Base-by-base conservation (phyloP, 1,139 yeast species). In the Protomyces arabidopsidicola region DNA sequence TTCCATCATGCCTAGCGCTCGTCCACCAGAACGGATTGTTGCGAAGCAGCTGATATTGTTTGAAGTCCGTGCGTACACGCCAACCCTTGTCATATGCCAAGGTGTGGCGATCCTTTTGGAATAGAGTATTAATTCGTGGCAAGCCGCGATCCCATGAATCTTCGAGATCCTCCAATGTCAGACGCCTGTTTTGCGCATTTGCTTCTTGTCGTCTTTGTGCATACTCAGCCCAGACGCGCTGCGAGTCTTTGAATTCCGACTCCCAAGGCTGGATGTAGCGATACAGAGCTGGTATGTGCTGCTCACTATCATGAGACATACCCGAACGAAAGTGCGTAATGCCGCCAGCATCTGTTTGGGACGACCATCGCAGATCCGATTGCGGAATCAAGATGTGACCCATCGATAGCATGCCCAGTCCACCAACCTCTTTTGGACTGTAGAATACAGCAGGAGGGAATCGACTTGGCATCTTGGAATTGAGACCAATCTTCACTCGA, bases 361-460 rank as follows among this genome's bases (percentile, higher is more conserved):
- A 83, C 0, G 97, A 89, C 95, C 96, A 91, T 64, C 87, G 80
- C 67, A 93, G 78, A 74, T 93, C 98, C 3, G 96, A 87, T 0
- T 96, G 88, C 0, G 98, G 98, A 69, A 95, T 93, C 69, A 93
- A 79, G 60, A 93, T 89, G 74, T 95, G 98, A 16, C 97, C 89
- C 0, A 98, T 98, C 79, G 97, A 89, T 31, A 95, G 78, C 98
- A 95, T 95, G 20, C 98, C 98, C 55, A 95, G 77, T 45, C 99
- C 99, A 60, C 99, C 98, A 9, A 95, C 77, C 73, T 95, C 99
- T 70, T 90, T 93, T 0, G 98, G 98, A 0, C 98, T 90, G 73
- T 95, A 95, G 70, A 95, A 95, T 0, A 95, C 98, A 1, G 97
- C 98, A 0, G 98, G 99, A 2, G 99, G 99, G 76, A 95, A 95